Conservation (phyloP, 2,329 filamentous ascomycete species). For the Calonectria naviculata region DNA sequence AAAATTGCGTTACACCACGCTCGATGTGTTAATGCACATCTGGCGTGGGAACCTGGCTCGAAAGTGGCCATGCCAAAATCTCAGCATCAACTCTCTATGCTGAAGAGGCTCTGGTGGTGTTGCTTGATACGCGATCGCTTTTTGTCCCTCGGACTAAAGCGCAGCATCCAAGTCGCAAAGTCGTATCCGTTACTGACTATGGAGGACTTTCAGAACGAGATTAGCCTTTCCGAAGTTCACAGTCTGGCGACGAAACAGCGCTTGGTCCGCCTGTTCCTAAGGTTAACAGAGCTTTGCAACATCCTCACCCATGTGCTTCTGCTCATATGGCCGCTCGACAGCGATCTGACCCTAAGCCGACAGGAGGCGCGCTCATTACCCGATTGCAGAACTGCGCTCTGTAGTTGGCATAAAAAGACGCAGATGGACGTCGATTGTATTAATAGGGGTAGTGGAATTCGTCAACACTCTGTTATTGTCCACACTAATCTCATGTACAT, state of each 20-base stretch:
- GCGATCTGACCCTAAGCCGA: background rate
- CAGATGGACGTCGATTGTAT: background rate
- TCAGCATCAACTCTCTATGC: background rate
- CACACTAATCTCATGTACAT: conserved; percentile 9
- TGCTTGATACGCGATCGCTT: conserved; percentile 6
- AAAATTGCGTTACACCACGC: conserved; percentile 1
- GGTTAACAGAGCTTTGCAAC: background rate
- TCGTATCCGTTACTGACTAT: background rate
- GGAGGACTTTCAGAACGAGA: background rate
- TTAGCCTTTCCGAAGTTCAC: background rate
- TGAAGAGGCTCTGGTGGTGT: conserved; percentile 3
- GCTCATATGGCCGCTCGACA: background rate
- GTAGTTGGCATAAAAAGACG: background rate
- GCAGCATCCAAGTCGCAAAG: background rate
- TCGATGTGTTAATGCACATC: background rate
- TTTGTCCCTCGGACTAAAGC: background rate
- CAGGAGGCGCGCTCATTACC: background rate
- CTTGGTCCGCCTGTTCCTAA: background rate
- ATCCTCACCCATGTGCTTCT: background rate
- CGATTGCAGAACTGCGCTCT: background rate
- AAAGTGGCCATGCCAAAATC: background rate
- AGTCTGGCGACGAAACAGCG: background rate
- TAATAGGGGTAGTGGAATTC: background rate
- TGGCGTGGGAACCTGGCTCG: background rate
- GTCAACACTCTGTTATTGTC: background rate